Evolutionary conservation across 2,329 filamentous ascomycete species (phyloP).

Genomic region (Bipolaris sorokiniana): DNA sequence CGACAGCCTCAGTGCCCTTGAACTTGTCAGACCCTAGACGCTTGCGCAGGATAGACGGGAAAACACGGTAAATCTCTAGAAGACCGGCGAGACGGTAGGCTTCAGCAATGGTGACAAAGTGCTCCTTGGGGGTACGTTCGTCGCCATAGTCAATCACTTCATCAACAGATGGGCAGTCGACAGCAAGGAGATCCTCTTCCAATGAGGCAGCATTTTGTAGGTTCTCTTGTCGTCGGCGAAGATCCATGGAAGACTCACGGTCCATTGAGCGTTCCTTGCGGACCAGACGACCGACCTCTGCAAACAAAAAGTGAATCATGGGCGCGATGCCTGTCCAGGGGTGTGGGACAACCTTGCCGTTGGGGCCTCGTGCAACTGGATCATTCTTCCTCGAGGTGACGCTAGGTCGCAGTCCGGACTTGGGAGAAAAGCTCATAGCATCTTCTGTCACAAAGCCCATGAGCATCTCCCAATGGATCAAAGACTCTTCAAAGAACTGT

Average conservation of each 20-base stretch:
- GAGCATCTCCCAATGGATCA: slow-evolving; percentile 66
- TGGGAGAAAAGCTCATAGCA: slow-evolving; percentile 43
- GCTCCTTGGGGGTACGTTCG: slow-evolving; percentile 58
- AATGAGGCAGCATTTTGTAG: slow-evolving; percentile 50
- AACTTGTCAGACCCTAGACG: slow-evolving; percentile 47
- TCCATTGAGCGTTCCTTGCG: slow-evolving; percentile 47
- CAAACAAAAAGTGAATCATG: slow-evolving; percentile 54
- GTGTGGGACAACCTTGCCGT: slow-evolving; percentile 52
- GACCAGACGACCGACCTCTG: slow-evolving; percentile 54
- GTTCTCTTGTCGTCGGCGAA: slow-evolving; percentile 42
- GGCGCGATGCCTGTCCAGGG: slow-evolving; percentile 58
- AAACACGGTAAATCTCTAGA: slow-evolving; percentile 61
- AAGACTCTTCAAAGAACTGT: slow-evolving; percentile 62
- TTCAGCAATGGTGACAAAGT: slow-evolving; percentile 61
- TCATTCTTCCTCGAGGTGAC: slow-evolving; percentile 27
- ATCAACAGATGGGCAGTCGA: slow-evolving; percentile 55
- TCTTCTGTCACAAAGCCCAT: slow-evolving; percentile 61
- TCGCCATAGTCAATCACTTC: slow-evolving; percentile 60
- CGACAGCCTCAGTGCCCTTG: slow-evolving; percentile 30
- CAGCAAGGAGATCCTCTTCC: slow-evolving; percentile 56
- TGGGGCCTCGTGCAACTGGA: slow-evolving; percentile 33
- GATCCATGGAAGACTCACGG: slow-evolving; percentile 35
- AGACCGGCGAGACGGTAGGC: slow-evolving; percentile 61
- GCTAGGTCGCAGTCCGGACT: slow-evolving; percentile 33
- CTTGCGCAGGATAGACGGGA: slow-evolving; percentile 58